Base-by-base conservation (phyloP, 148 eudicot species). In the Suaeda aralocaspica region DNA sequence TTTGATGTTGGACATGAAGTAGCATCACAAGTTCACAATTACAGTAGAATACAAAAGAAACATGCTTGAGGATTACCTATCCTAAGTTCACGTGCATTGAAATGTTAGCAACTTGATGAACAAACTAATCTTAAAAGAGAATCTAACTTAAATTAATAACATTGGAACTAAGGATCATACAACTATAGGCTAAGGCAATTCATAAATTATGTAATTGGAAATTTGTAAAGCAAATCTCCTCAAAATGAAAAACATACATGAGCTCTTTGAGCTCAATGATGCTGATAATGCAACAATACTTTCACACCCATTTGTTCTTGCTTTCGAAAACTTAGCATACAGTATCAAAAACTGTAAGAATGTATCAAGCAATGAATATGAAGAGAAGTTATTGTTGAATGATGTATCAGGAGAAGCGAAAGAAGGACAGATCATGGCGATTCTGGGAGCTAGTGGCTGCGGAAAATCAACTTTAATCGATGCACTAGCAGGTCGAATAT, bases 391-490 rank as follows among this genome's bases (percentile, higher is more conserved):
- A 57, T 19, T 77, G 62, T 22, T 72, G 44, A 51, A 72, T 22
- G 72, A 59, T 25, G 44, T 60, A 33, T 77, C 72, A 25, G 79
- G 66, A 48, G 66, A 70, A 25, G 74, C 59, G 3, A 76, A 46
- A 60, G 75, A 64, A 33, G 75, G 75, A 12, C 56, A 77, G 60
- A 77, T 71, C 12, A 34, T 71, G 59, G 76, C 72, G 14, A 13
- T 72, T 34, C 29, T 77, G 45, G 80, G 75, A 65, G 67, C 80
- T 34, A 77, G 80, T 51, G 79, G 72, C 21, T 71, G 71, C n/a
- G 76, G 76, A 13, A 77, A 71, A 67, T 65, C 76, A n/a, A 72
- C 76, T 44, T 50, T 77, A 24, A 59, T 71, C 3, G 80, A 77
- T 34, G 76, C 76, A 25, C 22, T 72, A 22, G 80, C 80, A 10